Evolutionary conservation across 768 basidiomycete species (phyloP), one percentile per base, ranked within the genome.

Genomic region (Punctularia strigosozonata): DNA sequence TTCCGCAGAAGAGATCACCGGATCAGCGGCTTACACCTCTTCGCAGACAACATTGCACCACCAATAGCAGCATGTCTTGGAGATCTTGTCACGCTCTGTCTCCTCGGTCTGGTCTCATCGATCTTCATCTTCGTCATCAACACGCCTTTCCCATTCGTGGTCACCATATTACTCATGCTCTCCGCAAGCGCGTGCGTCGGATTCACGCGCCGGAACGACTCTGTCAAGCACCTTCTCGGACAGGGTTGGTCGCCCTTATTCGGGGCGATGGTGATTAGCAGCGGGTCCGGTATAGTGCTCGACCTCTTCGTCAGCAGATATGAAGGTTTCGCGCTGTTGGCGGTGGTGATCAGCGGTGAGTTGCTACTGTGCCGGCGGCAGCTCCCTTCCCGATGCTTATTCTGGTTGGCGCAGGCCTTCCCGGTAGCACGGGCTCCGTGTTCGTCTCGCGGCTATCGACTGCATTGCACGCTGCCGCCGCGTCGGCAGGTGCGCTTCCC

Each of bases 51-150:
- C 56, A 92, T 98, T 47, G 85, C 92, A 2, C 88, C 95, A 0
- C 91, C 95, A 0, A 69, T 98, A 6, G 95, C 95, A 0, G 76
- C 89, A 3, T 89, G 87, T 49, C 69, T 98, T 2, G 94, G 95
- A 4, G 95, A 98, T 51, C 69, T 99, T 24, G 69, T 98, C 36
- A 94, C 94, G 0, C 75, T 99, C 35, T 69, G 77, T 42, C 76
- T 97, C 39, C 63, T 98, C 20, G 86, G 82, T n/a, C 41, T 63
- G 14, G 65, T 80, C n/a, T 80, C 86, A 5, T 71, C 81, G 2
- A 43, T 75, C n/a, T 70, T 94, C 42, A 74, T 90, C 32, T 61
- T 64, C 32, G 67, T 73, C 45, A 62, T 86, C 26, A 63, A 75
- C 52, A 82, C 84, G 0, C 67, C 75, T 6, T 48, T 82, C 13